Evolutionary conservation across 2,329 filamentous ascomycete species (phyloP).

Genomic region (Coniochaeta ligniaria): DNA sequence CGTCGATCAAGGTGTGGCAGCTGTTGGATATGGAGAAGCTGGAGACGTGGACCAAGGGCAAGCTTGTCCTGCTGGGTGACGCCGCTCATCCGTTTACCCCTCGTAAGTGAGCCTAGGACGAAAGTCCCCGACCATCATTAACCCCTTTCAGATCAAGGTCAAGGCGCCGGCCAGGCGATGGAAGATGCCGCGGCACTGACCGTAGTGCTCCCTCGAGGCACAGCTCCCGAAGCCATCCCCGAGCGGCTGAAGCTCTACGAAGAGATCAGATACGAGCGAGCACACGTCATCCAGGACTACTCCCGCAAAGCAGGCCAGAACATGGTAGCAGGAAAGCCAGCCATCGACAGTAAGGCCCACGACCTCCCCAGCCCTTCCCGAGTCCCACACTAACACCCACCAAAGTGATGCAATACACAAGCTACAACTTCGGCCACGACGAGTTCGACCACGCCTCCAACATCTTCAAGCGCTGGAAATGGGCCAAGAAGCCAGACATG

Average conservation of each 20-base stretch:
- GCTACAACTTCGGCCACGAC: slow-evolving; percentile 52
- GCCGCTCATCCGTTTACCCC: slow-evolving; percentile 63
- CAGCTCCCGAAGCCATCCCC: slow-evolving; percentile 35
- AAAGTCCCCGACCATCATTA: background rate
- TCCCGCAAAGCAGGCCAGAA: slow-evolving; percentile 46
- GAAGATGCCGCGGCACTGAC: slow-evolving; percentile 57
- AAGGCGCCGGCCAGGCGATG: slow-evolving; percentile 57
- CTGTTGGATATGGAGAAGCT: slow-evolving; percentile 56
- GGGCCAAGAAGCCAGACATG: slow-evolving; percentile 25
- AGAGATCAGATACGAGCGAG: slow-evolving; percentile 45
- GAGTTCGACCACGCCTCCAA: slow-evolving; percentile 48
- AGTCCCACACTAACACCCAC: slow-evolving; percentile 4
- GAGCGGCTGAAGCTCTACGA: slow-evolving; percentile 54
- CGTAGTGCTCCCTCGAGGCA: slow-evolving; percentile 43
- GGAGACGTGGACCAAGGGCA: slow-evolving; percentile 44
- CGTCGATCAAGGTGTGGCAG: slow-evolving; percentile 47
- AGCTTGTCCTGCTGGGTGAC: slow-evolving; percentile 55
- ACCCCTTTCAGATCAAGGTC: slow-evolving; percentile 35
- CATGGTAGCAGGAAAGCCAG: slow-evolving; percentile 23
- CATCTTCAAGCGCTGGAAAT: slow-evolving; percentile 40
- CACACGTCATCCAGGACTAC: slow-evolving; percentile 16
- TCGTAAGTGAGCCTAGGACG: slow-evolving; percentile 25
- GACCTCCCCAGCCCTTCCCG: slow-evolving; percentile 17
- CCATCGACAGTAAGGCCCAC: slow-evolving; percentile 31
- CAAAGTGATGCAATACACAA: slow-evolving; percentile 30